Percentiles rank a stretch among this genome's conserved stretches.
phyloP scores from a whole-genome alignment of 208 protist species.

The Trypanosoma grayi region DNA sequence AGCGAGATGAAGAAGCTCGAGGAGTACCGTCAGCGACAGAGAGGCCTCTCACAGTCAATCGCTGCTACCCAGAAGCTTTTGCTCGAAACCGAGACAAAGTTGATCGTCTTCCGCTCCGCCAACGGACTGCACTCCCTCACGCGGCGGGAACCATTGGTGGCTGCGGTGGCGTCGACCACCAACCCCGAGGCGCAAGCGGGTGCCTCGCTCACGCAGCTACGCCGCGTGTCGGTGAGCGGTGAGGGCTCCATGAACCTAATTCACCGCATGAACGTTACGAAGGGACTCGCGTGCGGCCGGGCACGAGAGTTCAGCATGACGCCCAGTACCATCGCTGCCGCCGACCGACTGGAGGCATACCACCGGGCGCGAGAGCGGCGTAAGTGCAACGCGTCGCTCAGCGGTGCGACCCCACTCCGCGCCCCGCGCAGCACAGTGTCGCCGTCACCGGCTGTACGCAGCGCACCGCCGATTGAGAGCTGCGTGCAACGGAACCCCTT shows the following conservation, averaged over 20 bases:
- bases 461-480: neutral
- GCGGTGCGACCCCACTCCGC: neutral
- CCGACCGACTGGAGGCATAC: constrained; percentile 6
- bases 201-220: neutral
- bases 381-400: neutral
- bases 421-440: neutral
- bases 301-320: neutral
- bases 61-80: neutral
- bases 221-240: neutral
- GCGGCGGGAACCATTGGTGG: neutral
- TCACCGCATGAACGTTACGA: constrained; percentile 7
- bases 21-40: constrained; percentile 8
- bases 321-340: neutral
- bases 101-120: constrained; percentile 1
- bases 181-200: neutral
- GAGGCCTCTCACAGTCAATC: neutral
- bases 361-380: neutral
- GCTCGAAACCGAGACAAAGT: neutral
- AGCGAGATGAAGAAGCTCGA: constrained; percentile 11
- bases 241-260: constrained; percentile 17
- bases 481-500: constrained; percentile 11
- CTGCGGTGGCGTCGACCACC: neutral
- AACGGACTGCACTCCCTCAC: neutral
- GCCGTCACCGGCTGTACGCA: neutral
- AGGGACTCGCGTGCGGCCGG: neutral